phyloP scores from a whole-genome alignment of 23 red algal genomes.

The Cyanidiococcus yangmingshanensis region DNA sequence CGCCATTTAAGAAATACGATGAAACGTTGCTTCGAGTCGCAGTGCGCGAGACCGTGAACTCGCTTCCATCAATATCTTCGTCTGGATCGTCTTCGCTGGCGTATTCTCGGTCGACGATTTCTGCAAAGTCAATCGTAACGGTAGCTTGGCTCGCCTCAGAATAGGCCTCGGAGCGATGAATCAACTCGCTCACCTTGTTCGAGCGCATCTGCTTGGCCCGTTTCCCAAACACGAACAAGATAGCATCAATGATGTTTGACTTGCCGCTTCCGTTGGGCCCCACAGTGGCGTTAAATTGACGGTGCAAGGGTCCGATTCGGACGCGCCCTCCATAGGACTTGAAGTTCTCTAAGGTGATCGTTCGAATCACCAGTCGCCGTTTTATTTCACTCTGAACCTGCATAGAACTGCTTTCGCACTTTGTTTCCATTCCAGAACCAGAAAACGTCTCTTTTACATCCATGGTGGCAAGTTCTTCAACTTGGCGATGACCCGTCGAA shows the following conservation, averaged over 20 bases:
- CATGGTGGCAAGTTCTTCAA: neutral
- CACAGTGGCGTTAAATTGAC: conserved; percentile 79
- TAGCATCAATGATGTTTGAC: conserved; percentile 92
- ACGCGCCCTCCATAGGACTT: conserved; percentile 88
- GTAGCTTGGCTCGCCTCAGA: conserved; percentile 42
- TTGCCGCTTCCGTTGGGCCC: conserved; percentile 96
- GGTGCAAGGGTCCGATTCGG: conserved; percentile 87
- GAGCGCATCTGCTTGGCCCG: conserved; percentile 82
- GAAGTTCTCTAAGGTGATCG: conserved; percentile 72
- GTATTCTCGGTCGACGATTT: conserved; percentile 71
- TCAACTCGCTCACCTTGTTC: conserved; percentile 68
- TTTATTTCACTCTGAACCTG: neutral
- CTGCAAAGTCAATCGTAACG: conserved; percentile 74
- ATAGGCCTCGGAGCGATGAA: conserved; percentile 54
- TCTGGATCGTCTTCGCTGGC: conserved; percentile 23
- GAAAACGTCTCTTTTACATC: neutral
- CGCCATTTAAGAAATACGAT: conserved; percentile 63
- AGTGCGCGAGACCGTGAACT: conserved; percentile 52
- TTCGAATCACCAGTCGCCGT: conserved; percentile 57
- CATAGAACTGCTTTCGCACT: neutral
- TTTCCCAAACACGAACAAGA: conserved; percentile 96
- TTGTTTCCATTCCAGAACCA: no score
- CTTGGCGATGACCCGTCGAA: neutral
- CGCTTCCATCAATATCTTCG: conserved; percentile 36
- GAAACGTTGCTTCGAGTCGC: conserved; percentile 65